Conservation (phyloP, 345 rosid species). For the Isatis tinctoria region DNA sequence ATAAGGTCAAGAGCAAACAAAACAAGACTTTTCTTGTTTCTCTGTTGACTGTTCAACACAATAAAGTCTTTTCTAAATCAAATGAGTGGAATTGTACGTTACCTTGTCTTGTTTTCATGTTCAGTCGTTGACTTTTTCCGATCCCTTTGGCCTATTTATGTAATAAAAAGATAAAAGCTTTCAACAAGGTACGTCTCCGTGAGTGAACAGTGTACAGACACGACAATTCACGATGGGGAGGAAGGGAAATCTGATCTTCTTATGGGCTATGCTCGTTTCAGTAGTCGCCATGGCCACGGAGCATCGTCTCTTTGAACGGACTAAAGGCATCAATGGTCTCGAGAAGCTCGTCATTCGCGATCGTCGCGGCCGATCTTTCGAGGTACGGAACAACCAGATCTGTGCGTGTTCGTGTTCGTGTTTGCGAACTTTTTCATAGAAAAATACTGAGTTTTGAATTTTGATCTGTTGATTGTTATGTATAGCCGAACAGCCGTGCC, state of each 20-base stretch:
- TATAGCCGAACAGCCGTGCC: not conserved
- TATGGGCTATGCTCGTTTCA: constrained; percentile 20
- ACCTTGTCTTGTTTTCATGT: not conserved
- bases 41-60: constrained; percentile 1
- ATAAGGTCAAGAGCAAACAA: not conserved
- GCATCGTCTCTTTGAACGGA: constrained; percentile 31
- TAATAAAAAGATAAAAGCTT: not conserved
- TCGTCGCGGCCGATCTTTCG: constrained; percentile 52
- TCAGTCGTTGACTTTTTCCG: not conserved
- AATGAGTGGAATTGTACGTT: not conserved
- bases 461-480: not conserved
- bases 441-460: not conserved
- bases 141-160: not conserved
- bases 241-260: constrained; percentile 4
- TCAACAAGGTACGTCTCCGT: not conserved
- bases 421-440: not conserved
- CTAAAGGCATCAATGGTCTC: constrained; percentile 72
- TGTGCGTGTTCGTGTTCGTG: not conserved
- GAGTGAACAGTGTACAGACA: not conserved
- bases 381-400: constrained; percentile 40
- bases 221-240: not conserved
- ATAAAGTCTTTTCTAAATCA: not conserved
- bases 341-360: constrained; percentile 68
- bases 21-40: not conserved
- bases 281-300: constrained; percentile 14